A percentile compares a stretch with the other conserved stretches of the same genome.
These are phyloP conservation scores for Solanum dulcamara DNA, from an alignment of 257 asterid species.

Conservation along the genomic window DNA sequence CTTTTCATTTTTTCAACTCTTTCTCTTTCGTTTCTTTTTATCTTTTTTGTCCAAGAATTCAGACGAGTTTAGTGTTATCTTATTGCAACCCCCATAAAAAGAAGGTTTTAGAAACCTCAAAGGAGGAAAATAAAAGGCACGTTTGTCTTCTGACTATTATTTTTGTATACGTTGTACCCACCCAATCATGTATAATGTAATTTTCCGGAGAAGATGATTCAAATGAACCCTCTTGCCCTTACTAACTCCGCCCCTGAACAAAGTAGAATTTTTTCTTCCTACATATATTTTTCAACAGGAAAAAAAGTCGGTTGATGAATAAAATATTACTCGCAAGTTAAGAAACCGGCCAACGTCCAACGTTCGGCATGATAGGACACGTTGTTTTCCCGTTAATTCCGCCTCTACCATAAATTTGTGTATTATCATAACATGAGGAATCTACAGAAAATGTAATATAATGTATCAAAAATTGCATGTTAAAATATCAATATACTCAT, in stretches of 20 bases:
- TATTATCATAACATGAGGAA: background rate
- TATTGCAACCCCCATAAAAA: background rate
- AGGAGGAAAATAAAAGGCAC: background rate
- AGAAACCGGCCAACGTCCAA: conserved; percentile 20
- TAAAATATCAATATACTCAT: background rate
- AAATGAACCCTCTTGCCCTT: no score
- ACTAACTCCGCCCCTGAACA: no score
- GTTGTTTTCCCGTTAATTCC: conserved; percentile 9
- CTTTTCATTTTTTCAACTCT: background rate
- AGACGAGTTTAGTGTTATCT: conserved; percentile 5
- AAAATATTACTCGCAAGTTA: background rate
- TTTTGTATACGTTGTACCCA: background rate
- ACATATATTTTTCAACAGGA: background rate
- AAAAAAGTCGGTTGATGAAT: conserved; percentile 19
- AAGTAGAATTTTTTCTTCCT: background rate
- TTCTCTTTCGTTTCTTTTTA: background rate
- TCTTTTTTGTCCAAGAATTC: background rate
- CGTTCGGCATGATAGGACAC: conserved; percentile 15
- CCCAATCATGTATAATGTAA: no score
- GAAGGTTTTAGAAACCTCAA: background rate
- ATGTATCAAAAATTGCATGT: background rate
- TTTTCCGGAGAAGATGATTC: no score
- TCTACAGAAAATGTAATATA: background rate
- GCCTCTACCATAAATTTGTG: background rate
- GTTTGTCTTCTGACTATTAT: background rate